Evolutionary conservation across 1,139 yeast genomes (phyloP).

Genomic region (Taphrina betulina): DNA sequence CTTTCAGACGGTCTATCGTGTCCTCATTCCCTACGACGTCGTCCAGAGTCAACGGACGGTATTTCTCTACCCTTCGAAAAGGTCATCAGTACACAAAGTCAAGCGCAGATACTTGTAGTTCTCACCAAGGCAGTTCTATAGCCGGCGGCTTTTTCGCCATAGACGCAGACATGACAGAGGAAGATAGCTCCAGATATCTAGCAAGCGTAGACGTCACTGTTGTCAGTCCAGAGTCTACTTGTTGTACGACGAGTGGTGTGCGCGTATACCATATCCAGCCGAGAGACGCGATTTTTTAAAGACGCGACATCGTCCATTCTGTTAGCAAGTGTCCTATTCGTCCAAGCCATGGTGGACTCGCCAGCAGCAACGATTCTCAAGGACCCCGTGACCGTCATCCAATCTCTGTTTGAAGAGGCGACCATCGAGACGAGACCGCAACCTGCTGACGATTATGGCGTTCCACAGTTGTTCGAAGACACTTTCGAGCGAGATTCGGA

Average conservation of each 20-base stretch:
- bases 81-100: neutral
- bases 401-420: constrained; percentile 14
- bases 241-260: no score
- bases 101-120: neutral
- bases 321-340: no score
- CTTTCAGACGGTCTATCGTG: constrained; percentile 76
- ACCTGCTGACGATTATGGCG: constrained; percentile 25
- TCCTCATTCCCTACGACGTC: constrained; percentile 94
- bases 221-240: no score
- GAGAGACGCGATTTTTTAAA: no score
- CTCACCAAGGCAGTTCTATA: constrained; percentile 33
- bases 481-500: constrained; percentile 23
- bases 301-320: no score
- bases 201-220: no score
- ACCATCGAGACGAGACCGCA: neutral
- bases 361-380: constrained; percentile 10
- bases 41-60: constrained; percentile 72
- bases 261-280: no score
- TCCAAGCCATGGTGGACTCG: constrained; percentile 17
- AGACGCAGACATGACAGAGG: constrained; percentile 19
- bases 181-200: no score
- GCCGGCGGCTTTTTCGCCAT: constrained; percentile 17
- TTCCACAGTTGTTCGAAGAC: constrained; percentile 17
- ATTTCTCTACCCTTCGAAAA: constrained; percentile 77
- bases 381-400: constrained; percentile 6